phyloP scores from a whole-genome alignment of 495 filamentous ascomycete genomes.

The Elasticomyces elasticus region DNA sequence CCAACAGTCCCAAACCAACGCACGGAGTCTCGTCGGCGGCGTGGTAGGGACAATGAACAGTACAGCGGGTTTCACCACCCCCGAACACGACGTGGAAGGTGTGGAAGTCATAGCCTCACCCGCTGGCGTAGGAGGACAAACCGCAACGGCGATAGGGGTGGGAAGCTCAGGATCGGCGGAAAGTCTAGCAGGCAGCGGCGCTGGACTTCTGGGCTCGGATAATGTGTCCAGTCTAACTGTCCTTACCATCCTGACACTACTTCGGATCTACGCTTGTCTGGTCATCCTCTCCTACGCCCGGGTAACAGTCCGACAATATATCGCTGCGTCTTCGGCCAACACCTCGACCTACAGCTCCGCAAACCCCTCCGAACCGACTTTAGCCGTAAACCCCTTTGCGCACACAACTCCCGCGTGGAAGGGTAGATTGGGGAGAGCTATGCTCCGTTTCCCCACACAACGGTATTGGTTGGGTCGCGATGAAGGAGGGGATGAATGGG shows the following conservation, averaged over 20 bases:
- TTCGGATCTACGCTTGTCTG: conserved; percentile 71
- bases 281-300: conserved; percentile 73
- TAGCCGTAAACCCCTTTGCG: conserved; percentile 58
- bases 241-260: conserved; percentile 56
- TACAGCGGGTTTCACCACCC: conserved; percentile 58
- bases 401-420: conserved; percentile 60
- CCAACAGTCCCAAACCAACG: conserved; percentile 26
- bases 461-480: conserved; percentile 64
- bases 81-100: conserved; percentile 50
- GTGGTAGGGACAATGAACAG: conserved; percentile 43
- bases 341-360: conserved; percentile 17
- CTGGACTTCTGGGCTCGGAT: conserved; percentile 53
- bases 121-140: conserved; percentile 40
- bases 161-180: conserved; percentile 31
- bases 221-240: conserved; percentile 65
- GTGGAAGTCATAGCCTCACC: conserved; percentile 42
- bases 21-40: conserved; percentile 26
- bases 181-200: conserved; percentile 30
- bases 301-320: conserved; percentile 52
- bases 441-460: conserved; percentile 55
- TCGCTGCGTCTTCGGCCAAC: conserved; percentile 17
- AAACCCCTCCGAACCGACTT: conserved; percentile 37
- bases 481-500: conserved; percentile 45
- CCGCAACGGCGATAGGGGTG: too few relatives aligned
- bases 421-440: conserved; percentile 58